Percentiles rank a stretch among this genome's conserved stretches.
phyloP scores from a whole-genome alignment of 169 alveolate species.

The Cryptosporidium felis region DNA sequence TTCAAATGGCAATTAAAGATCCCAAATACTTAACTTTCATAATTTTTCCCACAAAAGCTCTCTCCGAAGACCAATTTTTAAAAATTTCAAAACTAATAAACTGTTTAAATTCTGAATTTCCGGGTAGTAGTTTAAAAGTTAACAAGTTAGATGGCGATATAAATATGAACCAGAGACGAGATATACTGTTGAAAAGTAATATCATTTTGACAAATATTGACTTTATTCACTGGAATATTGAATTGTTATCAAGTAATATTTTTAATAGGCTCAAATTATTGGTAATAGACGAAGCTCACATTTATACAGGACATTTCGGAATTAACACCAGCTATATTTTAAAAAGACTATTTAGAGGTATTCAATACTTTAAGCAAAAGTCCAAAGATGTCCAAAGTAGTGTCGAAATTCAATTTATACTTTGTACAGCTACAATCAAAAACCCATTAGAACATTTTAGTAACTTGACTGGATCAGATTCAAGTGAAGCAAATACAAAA shows the following conservation, averaged over 20 bases:
- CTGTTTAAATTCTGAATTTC: background rate
- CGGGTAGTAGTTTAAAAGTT: background rate
- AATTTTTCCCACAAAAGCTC: constrained; percentile 73
- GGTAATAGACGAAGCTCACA: constrained; percentile 74
- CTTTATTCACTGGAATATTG: constrained; percentile 72
- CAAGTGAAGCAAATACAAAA: background rate
- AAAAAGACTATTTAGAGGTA: constrained; percentile 32
- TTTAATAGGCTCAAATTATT: constrained; percentile 29
- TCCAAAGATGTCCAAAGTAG: background rate
- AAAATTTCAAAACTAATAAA: constrained; percentile 24
- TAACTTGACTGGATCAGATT: constrained; percentile 15
- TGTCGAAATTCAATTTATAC: constrained; percentile 18
- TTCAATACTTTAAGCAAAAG: constrained; percentile 13
- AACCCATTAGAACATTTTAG: constrained; percentile 65
- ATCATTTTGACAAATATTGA: constrained; percentile 71
- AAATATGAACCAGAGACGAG: constrained; percentile 8
- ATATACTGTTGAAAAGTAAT: constrained; percentile 52
- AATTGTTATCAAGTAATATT: constrained; percentile 2
- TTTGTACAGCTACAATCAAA: constrained; percentile 70
- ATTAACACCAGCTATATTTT: constrained; percentile 59
- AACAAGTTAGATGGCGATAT: constrained; percentile 70
- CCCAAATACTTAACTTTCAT: constrained; percentile 40
- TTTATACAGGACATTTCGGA: constrained; percentile 73
- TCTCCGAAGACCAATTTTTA: constrained; percentile 71
- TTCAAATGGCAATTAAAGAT: constrained; percentile 11